phyloP scores from a whole-genome alignment of 306 rosid species.

The Notholithocarpus densiflorus region DNA sequence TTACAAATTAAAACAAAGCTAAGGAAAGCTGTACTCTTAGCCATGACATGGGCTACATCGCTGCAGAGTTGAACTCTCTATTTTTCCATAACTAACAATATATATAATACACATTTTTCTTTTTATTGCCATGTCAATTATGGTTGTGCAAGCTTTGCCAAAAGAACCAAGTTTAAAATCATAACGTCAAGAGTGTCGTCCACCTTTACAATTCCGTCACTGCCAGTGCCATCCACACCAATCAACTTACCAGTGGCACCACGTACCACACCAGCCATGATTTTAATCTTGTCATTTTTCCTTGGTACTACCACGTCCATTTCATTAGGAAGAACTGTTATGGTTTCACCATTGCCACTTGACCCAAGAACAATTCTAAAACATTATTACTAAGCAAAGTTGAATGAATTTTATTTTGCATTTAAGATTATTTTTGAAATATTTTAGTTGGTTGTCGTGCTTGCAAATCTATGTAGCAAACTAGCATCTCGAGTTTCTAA shows the following conservation, averaged over 20 bases:
- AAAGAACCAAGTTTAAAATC: slow-evolving; percentile 75
- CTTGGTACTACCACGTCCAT: slow-evolving; percentile 81
- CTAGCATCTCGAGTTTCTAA: too few relatives aligned
- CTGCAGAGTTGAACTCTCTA: too few relatives aligned
- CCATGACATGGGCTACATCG: too few relatives aligned
- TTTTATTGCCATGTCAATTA: slow-evolving; percentile 21
- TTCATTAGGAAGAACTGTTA: slow-evolving; percentile 59
- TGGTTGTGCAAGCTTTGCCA: slow-evolving; percentile 73
- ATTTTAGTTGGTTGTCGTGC: too few relatives aligned
- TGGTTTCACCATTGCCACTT: slow-evolving; percentile 66
- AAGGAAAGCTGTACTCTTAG: too few relatives aligned
- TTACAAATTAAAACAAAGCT: too few relatives aligned
- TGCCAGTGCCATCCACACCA: slow-evolving; percentile 94
- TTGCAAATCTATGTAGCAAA: too few relatives aligned
- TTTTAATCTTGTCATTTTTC: slow-evolving; percentile 78
- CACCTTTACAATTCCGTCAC: slow-evolving; percentile 92
- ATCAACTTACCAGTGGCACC: slow-evolving; percentile 95
- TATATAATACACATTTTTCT: slow-evolving; percentile 6
- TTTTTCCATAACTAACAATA: not conserved
- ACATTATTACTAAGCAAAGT: too few relatives aligned
- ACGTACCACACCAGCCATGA: slow-evolving; percentile 82
- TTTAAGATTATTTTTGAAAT: too few relatives aligned
- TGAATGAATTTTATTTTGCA: too few relatives aligned
- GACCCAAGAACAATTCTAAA: slow-evolving; percentile 56
- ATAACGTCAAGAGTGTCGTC: slow-evolving; percentile 88